Evolutionary conservation across 2,329 filamentous ascomycete genomes (phyloP), one percentile per base, ranked within the genome.

Genomic region (Colletotrichum somersetense): DNA sequence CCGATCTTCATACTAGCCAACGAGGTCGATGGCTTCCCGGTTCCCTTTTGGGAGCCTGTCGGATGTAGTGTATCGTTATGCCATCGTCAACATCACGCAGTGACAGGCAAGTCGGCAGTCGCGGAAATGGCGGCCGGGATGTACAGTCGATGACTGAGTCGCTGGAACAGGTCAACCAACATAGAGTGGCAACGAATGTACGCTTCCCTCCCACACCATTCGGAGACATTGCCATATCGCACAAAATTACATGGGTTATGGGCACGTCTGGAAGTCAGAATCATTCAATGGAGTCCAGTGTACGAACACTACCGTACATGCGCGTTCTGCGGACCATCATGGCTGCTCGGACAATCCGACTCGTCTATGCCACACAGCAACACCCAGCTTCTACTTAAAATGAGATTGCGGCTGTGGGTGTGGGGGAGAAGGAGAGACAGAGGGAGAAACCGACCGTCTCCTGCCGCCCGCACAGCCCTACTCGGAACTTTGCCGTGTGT

Each of bases 381-480:
- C n/a, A 59, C 40, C 46, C 38, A 20, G 53, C 42, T 26, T 46
- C 11, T n/a, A 16, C 57, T 20, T 11, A 33, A 61, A 35, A 50
- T 42, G 46, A 5, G 20, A 12, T 23, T 33, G 30, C 46, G 40
- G 14, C 2, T 16, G 23, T 61, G 58, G 8, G 20, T 46, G 44
- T 46, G 44, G 20, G 44, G 3, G 18, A 5, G 16, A 10, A 20
- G 3, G 42, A 20, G 42, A 44, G 44, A 46, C 18, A 11, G 44
- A 44, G 18, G 11, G 42, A 20, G 8, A 12, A 48, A 33, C n/a
- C 42, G 16, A 30, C 42, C 26, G 42, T 50, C 11, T 35, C 53
- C 33, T 57, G 18, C 48, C 58, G 38, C 53, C 65, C 44, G 30
- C 35, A 59, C 69, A 69, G 65, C 69, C 66, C 69, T 69, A 69